A percentile compares a stretch with the other conserved stretches of the same genome.
Evolutionary conservation across 192 early-diverging fungal species (phyloP).

Genomic region (Podila verticillata): DNA sequence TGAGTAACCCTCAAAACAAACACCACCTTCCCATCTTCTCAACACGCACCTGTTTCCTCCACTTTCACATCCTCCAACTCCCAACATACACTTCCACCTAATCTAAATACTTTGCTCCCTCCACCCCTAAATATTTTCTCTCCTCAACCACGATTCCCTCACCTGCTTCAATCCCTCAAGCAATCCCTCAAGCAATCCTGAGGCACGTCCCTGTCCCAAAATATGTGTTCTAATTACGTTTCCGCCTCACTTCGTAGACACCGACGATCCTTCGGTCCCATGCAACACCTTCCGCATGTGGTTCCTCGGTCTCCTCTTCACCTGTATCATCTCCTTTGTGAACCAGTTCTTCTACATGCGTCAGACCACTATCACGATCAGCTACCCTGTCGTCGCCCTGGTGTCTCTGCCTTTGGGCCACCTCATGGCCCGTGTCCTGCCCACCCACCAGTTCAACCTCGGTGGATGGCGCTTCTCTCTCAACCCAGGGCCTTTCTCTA

Average conservation of each 20-base stretch:
- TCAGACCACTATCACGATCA: constrained; percentile 37
- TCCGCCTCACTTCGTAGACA: constrained; percentile 25
- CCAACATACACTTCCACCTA: neutral
- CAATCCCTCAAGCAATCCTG: too few species aligned
- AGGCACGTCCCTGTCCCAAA: too few species aligned
- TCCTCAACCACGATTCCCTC: too few species aligned
- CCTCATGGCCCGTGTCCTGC: constrained; percentile 43
- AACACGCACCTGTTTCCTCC: neutral
- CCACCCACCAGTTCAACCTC: neutral
- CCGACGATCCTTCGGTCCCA: constrained; percentile 47
- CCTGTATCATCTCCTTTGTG: constrained; percentile 17
- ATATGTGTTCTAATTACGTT: too few species aligned
- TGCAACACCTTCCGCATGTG: too few species aligned
- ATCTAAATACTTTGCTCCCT: too few species aligned
- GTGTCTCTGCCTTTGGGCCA: constrained; percentile 54
- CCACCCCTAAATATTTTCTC: too few species aligned
- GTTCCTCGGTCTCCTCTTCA: too few species aligned
- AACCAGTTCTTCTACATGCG: constrained; percentile 61
- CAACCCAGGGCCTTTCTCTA: constrained; percentile 66
- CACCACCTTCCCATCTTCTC: too few species aligned
- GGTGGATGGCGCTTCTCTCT: constrained; percentile 23
- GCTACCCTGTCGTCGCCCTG: constrained; percentile 52
- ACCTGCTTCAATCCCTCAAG: too few species aligned
- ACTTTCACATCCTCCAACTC: neutral
- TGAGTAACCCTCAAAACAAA: constrained; percentile 1